Evolutionary conservation across 176 grass and related monocot genomes (phyloP), one percentile per base, ranked within the genome.

Genomic region (Bromus sterilis): DNA sequence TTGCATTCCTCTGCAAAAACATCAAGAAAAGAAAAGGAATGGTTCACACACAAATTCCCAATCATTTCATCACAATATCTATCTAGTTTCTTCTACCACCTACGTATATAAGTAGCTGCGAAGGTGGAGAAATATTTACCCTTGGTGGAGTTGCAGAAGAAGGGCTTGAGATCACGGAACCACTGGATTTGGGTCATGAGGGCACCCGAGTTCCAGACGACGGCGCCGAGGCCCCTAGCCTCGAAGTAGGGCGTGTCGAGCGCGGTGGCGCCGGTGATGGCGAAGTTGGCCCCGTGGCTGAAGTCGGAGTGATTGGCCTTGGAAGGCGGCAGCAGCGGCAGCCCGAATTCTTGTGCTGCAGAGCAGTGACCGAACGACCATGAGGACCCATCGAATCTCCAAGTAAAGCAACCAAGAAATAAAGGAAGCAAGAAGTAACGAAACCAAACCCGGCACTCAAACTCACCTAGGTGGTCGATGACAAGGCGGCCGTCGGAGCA

Each of bases 401-500:
- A 20, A 53, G 49, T 16, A 2, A 53, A n/a, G n/a, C n/a, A n/a
- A n/a, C n/a, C n/a, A n/a, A n/a, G n/a, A n/a, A n/a, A n/a, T n/a
- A n/a, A 33, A 33, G 75, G 10, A 25, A 44, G 6, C 39, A 41
- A 24, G 44, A 26, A 23, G 10, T n/a, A 7, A 15, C 1, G 23
- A 59, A 28, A 49, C 4, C 26, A 8, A 35, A 24, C 20, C 3
- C 28, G 20, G 44, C 43, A 69, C 16, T 20, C 48, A 53, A 53
- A 53, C 90, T 78, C 26, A 78, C 93, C 91, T 20, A 97, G 79
- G 87, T 93, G 91, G 85, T 97, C 94, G 56, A 97, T 60, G 78
- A 97, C 91, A 75, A 93, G 84, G 80, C 94, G 94, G 20, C 94
- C 94, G 56, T 97, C 94, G 76, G 94, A 97, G 83, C 94, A 97